Conservation (phyloP, 225 moss, liverwort and hornwort genomes). For the Asterella californica region DNA sequence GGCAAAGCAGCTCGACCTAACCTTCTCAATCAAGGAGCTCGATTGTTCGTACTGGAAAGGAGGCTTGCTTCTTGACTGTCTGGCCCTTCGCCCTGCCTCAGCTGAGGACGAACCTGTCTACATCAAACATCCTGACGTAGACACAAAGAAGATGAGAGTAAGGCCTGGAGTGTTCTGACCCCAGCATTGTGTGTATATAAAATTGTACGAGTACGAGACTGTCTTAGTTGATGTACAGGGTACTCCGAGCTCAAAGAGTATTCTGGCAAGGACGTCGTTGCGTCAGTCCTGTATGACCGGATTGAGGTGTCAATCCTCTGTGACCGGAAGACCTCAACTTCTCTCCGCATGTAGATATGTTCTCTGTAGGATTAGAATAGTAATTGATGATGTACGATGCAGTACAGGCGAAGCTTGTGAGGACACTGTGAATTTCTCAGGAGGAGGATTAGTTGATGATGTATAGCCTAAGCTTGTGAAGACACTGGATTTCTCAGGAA, state of each 20-base stretch:
- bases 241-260: background rate
- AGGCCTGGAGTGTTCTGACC: slow-evolving; percentile 43
- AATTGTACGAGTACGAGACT: background rate
- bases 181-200: background rate
- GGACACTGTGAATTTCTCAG: background rate
- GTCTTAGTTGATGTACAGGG: background rate
- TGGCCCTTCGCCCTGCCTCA: slow-evolving; percentile 56
- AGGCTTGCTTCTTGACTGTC: slow-evolving; percentile 70
- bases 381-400: background rate
- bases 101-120: slow-evolving; percentile 46
- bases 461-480: background rate
- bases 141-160: slow-evolving; percentile 25
- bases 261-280: background rate
- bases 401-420: background rate
- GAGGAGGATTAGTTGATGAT: background rate
- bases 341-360: background rate
- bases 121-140: background rate
- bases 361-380: too few relatives aligned
- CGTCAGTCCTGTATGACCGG: background rate
- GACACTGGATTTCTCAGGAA: too few relatives aligned
- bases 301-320: background rate
- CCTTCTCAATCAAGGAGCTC: slow-evolving; percentile 54
- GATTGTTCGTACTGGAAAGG: slow-evolving; percentile 87
- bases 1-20: slow-evolving; percentile 51
- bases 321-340: background rate